Evolutionary conservation across 768 basidiomycete genomes (phyloP).

Genomic region (Tephrocybe sp.): DNA sequence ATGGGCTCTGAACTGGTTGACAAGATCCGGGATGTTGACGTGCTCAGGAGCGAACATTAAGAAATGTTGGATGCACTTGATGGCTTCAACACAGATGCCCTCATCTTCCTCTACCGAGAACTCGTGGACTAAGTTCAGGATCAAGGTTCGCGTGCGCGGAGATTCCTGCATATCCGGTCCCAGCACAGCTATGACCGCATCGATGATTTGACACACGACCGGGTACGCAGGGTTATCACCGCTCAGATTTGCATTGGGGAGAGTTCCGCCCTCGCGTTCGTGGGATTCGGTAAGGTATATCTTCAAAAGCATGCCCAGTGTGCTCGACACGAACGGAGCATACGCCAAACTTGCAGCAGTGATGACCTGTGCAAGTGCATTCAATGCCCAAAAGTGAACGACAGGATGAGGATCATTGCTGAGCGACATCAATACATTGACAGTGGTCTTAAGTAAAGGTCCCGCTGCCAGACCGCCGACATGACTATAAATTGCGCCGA

Average conservation of each 20-base stretch:
- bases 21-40: slow-evolving; percentile 76
- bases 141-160: slow-evolving; percentile 68
- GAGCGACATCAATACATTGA: slow-evolving; percentile 92
- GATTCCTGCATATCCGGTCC: slow-evolving; percentile 96
- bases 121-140: slow-evolving; percentile 82
- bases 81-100: slow-evolving; percentile 86
- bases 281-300: slow-evolving; percentile 88
- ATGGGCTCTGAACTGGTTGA: slow-evolving; percentile 73
- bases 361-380: slow-evolving; percentile 81
- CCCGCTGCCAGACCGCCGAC: slow-evolving; percentile 95
- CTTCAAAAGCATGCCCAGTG: slow-evolving; percentile 87
- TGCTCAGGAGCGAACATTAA: slow-evolving; percentile 92
- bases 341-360: slow-evolving; percentile 91
- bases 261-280: slow-evolving; percentile 87
- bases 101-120: slow-evolving; percentile 86
- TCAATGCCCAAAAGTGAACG: slow-evolving; percentile 92
- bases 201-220: slow-evolving; percentile 86
- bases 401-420: slow-evolving; percentile 95
- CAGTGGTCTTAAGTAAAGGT: slow-evolving; percentile 90
- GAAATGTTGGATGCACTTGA: slow-evolving; percentile 95
- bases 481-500: slow-evolving; percentile 87
- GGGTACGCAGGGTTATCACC: slow-evolving; percentile 93
- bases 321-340: slow-evolving; percentile 82
- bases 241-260: slow-evolving; percentile 78
- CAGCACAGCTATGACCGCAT: slow-evolving; percentile 88